Conservation (phyloP, 2,329 filamentous ascomycete species). For the Epichloe gansuensis region DNA sequence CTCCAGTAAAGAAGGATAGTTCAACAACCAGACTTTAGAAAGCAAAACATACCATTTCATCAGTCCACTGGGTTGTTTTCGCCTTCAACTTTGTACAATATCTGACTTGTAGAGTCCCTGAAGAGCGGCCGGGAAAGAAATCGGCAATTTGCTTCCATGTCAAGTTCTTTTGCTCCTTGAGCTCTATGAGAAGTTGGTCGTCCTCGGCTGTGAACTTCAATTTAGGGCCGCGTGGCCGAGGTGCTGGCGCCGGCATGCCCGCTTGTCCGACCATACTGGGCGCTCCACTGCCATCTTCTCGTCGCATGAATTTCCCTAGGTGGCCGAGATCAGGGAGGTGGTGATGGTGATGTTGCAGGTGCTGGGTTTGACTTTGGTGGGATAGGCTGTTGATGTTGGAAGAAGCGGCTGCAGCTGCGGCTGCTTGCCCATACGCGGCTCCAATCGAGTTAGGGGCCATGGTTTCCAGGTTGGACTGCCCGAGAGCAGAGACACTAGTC, state of each 20-base stretch:
- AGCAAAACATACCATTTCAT: conserved; percentile 62
- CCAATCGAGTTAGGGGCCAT: conserved; percentile 42
- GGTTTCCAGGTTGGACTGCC: conserved; percentile 40
- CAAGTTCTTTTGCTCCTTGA: conserved; percentile 89
- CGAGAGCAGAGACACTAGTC: conserved; percentile 36
- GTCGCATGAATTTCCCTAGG: conserved; percentile 53
- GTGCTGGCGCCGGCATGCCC: conserved; percentile 76
- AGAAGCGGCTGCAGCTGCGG: conserved; percentile 18
- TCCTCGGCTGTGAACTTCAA: conserved; percentile 90
- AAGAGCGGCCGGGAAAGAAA: conserved; percentile 84
- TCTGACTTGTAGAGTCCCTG: conserved; percentile 80
- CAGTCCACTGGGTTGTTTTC: conserved; percentile 86
- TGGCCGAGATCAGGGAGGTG: conserved; percentile 62
- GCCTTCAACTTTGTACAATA: conserved; percentile 94
- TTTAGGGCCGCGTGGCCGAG: conserved; percentile 73
- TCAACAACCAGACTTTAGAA: too few relatives aligned
- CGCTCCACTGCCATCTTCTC: conserved; percentile 47
- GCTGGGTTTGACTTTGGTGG: conserved; percentile 6
- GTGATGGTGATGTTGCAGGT: conserved; percentile 68
- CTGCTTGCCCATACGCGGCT: conserved; percentile 35
- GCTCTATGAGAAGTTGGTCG: conserved; percentile 71
- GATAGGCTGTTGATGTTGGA: conserved; percentile 2
- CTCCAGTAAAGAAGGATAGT: background rate
- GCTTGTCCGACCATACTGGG: conserved; percentile 77
- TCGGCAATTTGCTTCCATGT: conserved; percentile 98